Evolutionary conservation across 345 rosid genomes (phyloP).

Genomic region (Rhodomyrtus tomentosa): DNA sequence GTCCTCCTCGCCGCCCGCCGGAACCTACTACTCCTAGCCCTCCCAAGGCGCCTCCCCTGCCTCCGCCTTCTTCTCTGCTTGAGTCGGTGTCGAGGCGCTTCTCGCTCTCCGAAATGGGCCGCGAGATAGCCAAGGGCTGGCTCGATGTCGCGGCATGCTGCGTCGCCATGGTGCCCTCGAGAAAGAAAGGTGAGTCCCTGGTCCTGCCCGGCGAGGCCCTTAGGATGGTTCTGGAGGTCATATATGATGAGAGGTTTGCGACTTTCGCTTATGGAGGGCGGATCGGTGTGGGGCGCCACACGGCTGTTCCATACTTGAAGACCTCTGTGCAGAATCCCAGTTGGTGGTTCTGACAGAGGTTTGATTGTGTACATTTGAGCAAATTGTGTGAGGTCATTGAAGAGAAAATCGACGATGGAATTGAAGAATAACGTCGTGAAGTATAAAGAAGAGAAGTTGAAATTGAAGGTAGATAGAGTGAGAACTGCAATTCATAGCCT

Average conservation of each 20-base stretch:
- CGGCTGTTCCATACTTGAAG: slow-evolving; percentile 75
- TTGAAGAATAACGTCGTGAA: slow-evolving; percentile 46
- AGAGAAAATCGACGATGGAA: slow-evolving; percentile 65
- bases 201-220: slow-evolving; percentile 79
- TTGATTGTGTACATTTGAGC: slow-evolving; percentile 27
- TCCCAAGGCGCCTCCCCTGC: not conserved
- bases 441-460: slow-evolving; percentile 44
- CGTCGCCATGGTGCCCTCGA: slow-evolving; percentile 18
- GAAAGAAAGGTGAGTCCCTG: slow-evolving; percentile 35
- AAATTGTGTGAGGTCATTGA: slow-evolving; percentile 38
- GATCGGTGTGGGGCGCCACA: slow-evolving; percentile 86
- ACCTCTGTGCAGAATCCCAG: slow-evolving; percentile 58
- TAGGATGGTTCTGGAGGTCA: slow-evolving; percentile 62
- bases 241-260: slow-evolving; percentile 71
- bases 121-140: slow-evolving; percentile 31
- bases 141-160: slow-evolving; percentile 50
- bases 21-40: slow-evolving; percentile 25
- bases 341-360: slow-evolving; percentile 71
- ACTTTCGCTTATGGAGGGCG: slow-evolving; percentile 87
- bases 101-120: slow-evolving; percentile 52
- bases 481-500: slow-evolving; percentile 72
- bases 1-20: slow-evolving; percentile 75
- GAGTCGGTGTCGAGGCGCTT: slow-evolving; percentile 26
- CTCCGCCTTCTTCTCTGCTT: not conserved
- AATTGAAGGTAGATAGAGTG: slow-evolving; percentile 49